These are phyloP conservation scores for Aspergillus sojae DNA, from an alignment of 2,329 filamentous ascomycete species.

Conservation along the genomic window DNA sequence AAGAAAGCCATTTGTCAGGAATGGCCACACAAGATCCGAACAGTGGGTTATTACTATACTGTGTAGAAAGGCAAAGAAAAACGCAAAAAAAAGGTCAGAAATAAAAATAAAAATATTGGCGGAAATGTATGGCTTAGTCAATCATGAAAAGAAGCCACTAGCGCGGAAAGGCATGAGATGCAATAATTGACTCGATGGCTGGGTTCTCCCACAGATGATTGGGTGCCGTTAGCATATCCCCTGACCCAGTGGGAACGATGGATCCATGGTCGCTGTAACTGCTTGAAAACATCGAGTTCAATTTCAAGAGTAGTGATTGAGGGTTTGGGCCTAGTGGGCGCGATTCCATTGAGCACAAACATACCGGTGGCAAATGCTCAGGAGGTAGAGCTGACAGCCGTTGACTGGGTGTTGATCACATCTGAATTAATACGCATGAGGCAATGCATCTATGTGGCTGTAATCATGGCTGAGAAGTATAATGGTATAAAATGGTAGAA, in stretches of 20 bases:
- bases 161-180: neutral
- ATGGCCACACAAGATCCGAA: neutral
- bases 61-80: neutral
- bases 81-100: slow-evolving; percentile 1
- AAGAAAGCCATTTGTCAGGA: neutral
- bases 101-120: neutral
- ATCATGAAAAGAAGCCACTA: neutral
- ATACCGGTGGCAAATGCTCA: neutral
- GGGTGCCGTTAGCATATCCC: neutral
- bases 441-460: neutral
- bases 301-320: neutral
- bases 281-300: neutral
- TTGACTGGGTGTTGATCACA: neutral
- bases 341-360: neutral
- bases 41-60: neutral
- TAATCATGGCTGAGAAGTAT: neutral
- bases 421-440: neutral
- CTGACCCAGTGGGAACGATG: neutral
- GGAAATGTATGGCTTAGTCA: neutral
- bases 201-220: neutral
- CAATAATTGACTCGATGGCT: neutral
- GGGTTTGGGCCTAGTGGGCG: neutral
- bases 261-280: neutral
- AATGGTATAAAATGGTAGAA: neutral
- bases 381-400: neutral